Conservation (phyloP, 805 yeast species). For the Ogataea siamensis region DNA sequence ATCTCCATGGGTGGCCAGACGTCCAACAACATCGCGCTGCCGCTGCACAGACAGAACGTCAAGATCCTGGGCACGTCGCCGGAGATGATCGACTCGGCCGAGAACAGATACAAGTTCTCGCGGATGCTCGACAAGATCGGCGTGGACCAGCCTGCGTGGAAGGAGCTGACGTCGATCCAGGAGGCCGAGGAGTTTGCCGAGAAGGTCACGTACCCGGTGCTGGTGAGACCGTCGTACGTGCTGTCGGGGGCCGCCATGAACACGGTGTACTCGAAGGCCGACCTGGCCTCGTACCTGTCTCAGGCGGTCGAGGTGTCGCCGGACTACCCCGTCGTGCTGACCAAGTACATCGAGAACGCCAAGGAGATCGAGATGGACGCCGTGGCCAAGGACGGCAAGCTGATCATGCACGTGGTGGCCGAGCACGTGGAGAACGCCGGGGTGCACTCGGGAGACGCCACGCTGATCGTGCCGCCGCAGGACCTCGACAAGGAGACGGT, state of each 20-base stretch:
- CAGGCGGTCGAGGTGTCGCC: conserved; percentile 98
- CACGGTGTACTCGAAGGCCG: conserved; percentile 87
- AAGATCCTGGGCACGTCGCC: conserved; percentile 97
- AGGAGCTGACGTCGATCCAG: conserved; percentile 86
- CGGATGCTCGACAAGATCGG: conserved; percentile 95
- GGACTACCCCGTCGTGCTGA: conserved; percentile 95
- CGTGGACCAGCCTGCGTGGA: conserved; percentile 99
- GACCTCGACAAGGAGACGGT: conserved; percentile 91
- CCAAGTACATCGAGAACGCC: conserved; percentile 94
- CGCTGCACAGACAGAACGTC: conserved; percentile 89
- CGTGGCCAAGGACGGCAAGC: conserved; percentile 91
- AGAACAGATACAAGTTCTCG: conserved; percentile 95
- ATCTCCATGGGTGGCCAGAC: conserved; percentile 99
- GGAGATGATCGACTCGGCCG: conserved; percentile 97
- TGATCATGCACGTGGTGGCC: conserved; percentile 95
- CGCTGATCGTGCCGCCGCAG: conserved; percentile 95
- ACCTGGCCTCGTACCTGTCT: conserved; percentile 78
- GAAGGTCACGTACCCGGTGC: conserved; percentile 87
- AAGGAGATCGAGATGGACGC: conserved; percentile 99
- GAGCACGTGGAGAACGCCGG: conserved; percentile 99
- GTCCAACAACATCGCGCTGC: conserved; percentile 92
- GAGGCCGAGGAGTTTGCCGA: conserved; percentile 94
- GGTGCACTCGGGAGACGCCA: conserved; percentile 99
- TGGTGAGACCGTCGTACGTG: conserved; percentile 97
- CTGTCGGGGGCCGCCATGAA: conserved; percentile 99